phyloP scores from a whole-genome alignment of 202 grass and related monocot genomes.

The Brachypodium distachyon region DNA sequence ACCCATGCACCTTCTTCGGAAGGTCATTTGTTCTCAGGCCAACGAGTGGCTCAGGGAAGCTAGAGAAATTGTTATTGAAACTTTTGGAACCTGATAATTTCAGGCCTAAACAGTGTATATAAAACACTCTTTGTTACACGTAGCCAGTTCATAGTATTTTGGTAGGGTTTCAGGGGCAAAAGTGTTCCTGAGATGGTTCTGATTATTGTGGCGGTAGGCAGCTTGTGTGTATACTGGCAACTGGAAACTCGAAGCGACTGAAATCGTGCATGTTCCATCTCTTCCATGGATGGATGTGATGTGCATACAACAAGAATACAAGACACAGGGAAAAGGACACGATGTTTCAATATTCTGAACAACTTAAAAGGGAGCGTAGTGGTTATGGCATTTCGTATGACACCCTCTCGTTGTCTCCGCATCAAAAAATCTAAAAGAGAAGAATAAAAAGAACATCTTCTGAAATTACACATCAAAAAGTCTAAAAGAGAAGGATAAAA shows the following conservation, averaged over 20 bases:
- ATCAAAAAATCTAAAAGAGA: too few species aligned
- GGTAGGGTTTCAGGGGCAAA: slow-evolving; percentile 9
- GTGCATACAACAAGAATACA: background rate
- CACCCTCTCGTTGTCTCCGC: too few species aligned
- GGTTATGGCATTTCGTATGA: too few species aligned
- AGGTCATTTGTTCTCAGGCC: slow-evolving; percentile 57
- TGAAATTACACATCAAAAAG: too few species aligned
- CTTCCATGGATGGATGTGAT: background rate
- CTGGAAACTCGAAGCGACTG: slow-evolving; percentile 26
- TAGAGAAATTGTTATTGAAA: slow-evolving; percentile 66
- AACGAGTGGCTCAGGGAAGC: slow-evolving; percentile 33
- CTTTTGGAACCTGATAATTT: slow-evolving; percentile 80
- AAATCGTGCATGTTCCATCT: slow-evolving; percentile 7
- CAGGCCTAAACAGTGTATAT: slow-evolving; percentile 96
- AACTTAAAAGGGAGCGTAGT: too few species aligned
- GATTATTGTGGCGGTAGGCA: slow-evolving; percentile 1
- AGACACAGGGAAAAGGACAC: background rate
- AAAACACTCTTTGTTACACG: slow-evolving; percentile 32
- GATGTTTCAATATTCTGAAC: too few species aligned
- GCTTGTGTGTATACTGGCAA: slow-evolving; percentile 24
- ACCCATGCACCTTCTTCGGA: slow-evolving; percentile 46
- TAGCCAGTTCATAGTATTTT: slow-evolving; percentile 25
- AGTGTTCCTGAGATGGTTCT: slow-evolving; percentile 2
- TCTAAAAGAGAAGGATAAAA: too few species aligned
- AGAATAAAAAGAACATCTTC: too few species aligned